Evolutionary conservation across 164 flowering plant species (phyloP).

Genomic region (Liquidambar formosana): DNA sequence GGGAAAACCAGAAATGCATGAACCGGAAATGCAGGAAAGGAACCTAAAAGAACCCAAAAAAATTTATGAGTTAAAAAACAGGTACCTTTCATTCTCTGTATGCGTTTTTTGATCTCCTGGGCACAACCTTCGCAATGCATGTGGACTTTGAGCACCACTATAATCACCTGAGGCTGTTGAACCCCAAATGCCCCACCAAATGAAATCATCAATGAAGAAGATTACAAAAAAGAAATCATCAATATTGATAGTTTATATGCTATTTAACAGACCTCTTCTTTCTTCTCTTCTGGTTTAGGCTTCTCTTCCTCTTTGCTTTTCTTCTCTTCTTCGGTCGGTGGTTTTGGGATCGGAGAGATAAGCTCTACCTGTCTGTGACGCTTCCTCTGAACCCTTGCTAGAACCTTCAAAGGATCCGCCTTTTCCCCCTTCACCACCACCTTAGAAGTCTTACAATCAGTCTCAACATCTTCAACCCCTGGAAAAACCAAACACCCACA

Average conservation of each 20-base stretch:
- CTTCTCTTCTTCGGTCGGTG: constrained; percentile 49
- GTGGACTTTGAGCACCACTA: constrained; percentile 66
- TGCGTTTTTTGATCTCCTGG: constrained; percentile 68
- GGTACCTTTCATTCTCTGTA: constrained; percentile 77
- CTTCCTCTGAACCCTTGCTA: constrained; percentile 65
- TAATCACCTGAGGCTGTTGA: constrained; percentile 49
- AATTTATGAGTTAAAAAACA: not conserved
- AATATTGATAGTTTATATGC: not conserved
- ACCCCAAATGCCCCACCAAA: not conserved
- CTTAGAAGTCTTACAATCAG: constrained; percentile 61
- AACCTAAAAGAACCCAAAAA: too few species aligned
- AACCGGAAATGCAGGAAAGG: too few species aligned
- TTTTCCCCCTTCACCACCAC: constrained; percentile 80
- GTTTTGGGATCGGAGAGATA: constrained; percentile 67
- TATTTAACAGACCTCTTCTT: constrained; percentile 47
- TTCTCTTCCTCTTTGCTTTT: constrained; percentile 45
- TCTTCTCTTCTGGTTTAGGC: constrained; percentile 60
- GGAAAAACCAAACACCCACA: constrained; percentile 3
- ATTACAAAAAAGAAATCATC: not conserved
- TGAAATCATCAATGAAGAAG: not conserved
- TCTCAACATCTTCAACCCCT: constrained; percentile 73
- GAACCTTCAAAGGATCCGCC: constrained; percentile 75
- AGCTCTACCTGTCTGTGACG: constrained; percentile 70
- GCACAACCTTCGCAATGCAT: constrained; percentile 96
- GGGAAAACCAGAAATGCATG: constrained; percentile 4